Conservation (phyloP, 1,284 basidiomycete species). For the Microbotryomycetes sp. region DNA sequence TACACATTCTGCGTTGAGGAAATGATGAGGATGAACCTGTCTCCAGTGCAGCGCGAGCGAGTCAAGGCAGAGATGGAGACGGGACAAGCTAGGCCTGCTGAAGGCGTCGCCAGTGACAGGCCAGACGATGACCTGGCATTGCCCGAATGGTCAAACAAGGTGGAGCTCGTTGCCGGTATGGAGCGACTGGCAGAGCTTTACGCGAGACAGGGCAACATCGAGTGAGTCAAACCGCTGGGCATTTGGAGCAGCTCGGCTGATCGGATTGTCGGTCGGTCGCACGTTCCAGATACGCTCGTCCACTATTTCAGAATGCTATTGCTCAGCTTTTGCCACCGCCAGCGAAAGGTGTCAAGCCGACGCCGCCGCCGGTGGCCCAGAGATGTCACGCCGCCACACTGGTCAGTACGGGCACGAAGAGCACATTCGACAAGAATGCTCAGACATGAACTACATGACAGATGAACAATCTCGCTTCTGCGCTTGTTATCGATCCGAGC, state of each 20-base stretch:
- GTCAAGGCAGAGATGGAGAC: background rate
- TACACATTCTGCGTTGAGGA: slow-evolving; percentile 24
- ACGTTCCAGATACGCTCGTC: slow-evolving; percentile 19
- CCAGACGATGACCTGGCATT: background rate
- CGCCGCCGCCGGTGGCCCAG: slow-evolving; percentile 8
- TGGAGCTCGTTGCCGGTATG: slow-evolving; percentile 25
- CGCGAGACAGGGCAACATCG: slow-evolving; percentile 18
- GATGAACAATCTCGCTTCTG: slow-evolving; percentile 32
- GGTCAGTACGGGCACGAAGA: no score
- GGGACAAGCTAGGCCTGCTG: background rate
- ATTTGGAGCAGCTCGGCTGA: background rate
- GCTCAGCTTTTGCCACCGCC: slow-evolving; percentile 24
- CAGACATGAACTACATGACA: background rate
- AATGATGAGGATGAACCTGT: slow-evolving; percentile 24
- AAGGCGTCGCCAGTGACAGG: background rate
- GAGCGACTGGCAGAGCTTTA: slow-evolving; percentile 28
- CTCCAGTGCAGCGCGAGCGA: slow-evolving; percentile 10
- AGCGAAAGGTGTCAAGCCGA: slow-evolving; percentile 5
- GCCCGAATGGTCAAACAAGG: slow-evolving; percentile 17
- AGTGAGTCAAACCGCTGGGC: slow-evolving; percentile 13
- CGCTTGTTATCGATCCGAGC: slow-evolving; percentile 17
- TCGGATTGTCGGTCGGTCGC: background rate
- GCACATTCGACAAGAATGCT: background rate
- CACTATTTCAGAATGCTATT: slow-evolving; percentile 27
- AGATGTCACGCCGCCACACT: slow-evolving; percentile 30